Evolutionary conservation across 129 eudicot genomes (phyloP), one percentile per base, ranked within the genome.

Genomic region (Arctium lappa): DNA sequence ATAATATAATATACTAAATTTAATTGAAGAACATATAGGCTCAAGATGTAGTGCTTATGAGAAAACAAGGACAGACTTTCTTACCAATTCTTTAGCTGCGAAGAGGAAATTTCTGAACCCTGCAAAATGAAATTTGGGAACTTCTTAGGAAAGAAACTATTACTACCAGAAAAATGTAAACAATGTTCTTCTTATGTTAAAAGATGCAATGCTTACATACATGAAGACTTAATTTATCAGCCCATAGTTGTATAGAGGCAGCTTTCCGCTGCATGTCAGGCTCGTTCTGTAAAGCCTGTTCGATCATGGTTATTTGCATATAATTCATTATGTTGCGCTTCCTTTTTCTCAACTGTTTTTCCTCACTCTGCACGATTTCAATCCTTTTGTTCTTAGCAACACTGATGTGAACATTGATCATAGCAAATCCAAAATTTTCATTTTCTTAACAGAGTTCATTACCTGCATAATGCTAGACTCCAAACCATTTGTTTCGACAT

Each of bases 21-120:
- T 65, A 65, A 65, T 22, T 32, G 9, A 31, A 31, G 36, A 31
- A 31, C 33, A 31, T 32, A 27, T 3, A 42, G 50, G 75, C 75
- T 29, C n/a, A 16, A 39, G 11, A 37, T 36, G 30, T 74, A 74
- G 66, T 82, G 56, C 84, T 72, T 75, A 1, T 66, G 53, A 46
- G 76, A 74, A 34, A 74, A 68, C 30, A 66, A 31, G 68, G 73
- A 39, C 65, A 78, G 65, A 46, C 65, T 11, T 68, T 33, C 91
- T 88, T 81, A 93, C 99, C 99, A 96, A 82, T 96, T 96, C 85
- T 96, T 96, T 12, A 96, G 88, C 88, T 94, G 97, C 6, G 97
- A 85, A 78, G 89, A 15, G n/a, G 99, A 90, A 56, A 96, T 94
- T 80, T 96, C 99, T 48, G 99, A 83, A 63, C 99, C 99, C 99